Base-by-base conservation (phyloP, 2,329 filamentous ascomycete genomes). In the Daldinia sp. region DNA sequence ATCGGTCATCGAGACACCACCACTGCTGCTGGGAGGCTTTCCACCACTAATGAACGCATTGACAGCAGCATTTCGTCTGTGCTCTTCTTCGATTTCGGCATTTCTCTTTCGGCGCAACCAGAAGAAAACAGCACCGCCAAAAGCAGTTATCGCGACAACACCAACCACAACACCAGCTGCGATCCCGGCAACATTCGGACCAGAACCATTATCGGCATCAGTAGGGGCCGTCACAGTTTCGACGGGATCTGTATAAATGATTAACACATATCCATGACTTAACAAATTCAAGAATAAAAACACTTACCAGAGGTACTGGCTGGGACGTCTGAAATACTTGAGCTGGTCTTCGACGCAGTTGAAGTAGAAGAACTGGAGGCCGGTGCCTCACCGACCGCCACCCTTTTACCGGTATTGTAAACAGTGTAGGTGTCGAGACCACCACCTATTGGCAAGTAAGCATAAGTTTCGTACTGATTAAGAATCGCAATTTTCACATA, bases 81-180 rank as follows among this genome's bases (percentile, higher is more conserved):
- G 92, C 74, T 96, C 93, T 67, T 95, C 90, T 75, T 96, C 92
- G 3, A 94, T 87, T 71, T 91, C 87, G 64, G 86, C 84, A 77
- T 93, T 91, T 72, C 89, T 88, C 79, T 87, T 90, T 67, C 89
- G 88, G 55, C 92, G 90, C 70, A 95, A 79, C 72, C 86, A 91
- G 75, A 96, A 88, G 77, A 93, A 89, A 4, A 83, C 79, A 53
- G 86, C 93, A 43, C 88, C 92, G 10, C 86, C 80, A 15, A 91
- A 82, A 11, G 83, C 90, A 54, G 82, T 85, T 3, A 93, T 73
- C 1, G 80, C 91, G 1, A 96, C 81, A 1, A 97, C 87, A 61
- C 92, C 93, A 7, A 95, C 91, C 1, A 97, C 94, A 1, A 93
- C 91, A 63, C 94, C 94, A 8, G 89, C 94, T 15, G 91, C 93